Evolutionary conservation across 108 stramenopile species (phyloP).

Genomic region (Fragilaria radians): DNA sequence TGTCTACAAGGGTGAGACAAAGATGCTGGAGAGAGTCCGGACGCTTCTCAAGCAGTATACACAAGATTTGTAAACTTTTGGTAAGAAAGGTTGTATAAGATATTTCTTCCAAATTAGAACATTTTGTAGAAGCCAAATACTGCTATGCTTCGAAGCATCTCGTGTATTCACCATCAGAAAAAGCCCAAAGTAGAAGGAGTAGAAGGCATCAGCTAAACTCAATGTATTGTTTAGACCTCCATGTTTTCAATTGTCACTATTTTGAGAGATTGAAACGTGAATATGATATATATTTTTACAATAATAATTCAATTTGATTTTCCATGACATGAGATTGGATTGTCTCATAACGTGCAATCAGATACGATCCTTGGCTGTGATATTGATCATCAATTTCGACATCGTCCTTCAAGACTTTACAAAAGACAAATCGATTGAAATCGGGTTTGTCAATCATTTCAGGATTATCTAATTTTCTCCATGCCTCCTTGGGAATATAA

Average conservation of each 20-base stretch:
- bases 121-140: background rate
- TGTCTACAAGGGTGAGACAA: slow-evolving; percentile 58
- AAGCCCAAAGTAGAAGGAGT: no score
- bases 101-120: background rate
- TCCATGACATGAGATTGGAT: slow-evolving; percentile 32
- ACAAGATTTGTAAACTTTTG: background rate
- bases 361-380: slow-evolving; percentile 29
- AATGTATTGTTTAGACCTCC: no score
- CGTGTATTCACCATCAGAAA: no score
- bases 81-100: background rate
- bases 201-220: no score
- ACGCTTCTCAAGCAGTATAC: slow-evolving; percentile 37
- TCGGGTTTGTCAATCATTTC: slow-evolving; percentile 64
- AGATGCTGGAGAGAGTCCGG: slow-evolving; percentile 38
- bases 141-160: background rate
- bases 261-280: no score
- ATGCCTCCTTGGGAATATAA: slow-evolving; percentile 52
- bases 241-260: no score
- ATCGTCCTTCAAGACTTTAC: slow-evolving; percentile 36
- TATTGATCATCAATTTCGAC: slow-evolving; percentile 44
- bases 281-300: no score
- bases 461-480: slow-evolving; percentile 61
- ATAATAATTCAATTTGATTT: slow-evolving; percentile 32
- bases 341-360: slow-evolving; percentile 44
- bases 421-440: slow-evolving; percentile 48